Conservation (phyloP, 306 rosid genomes). For the Chamaecrista fasciculata region DNA sequence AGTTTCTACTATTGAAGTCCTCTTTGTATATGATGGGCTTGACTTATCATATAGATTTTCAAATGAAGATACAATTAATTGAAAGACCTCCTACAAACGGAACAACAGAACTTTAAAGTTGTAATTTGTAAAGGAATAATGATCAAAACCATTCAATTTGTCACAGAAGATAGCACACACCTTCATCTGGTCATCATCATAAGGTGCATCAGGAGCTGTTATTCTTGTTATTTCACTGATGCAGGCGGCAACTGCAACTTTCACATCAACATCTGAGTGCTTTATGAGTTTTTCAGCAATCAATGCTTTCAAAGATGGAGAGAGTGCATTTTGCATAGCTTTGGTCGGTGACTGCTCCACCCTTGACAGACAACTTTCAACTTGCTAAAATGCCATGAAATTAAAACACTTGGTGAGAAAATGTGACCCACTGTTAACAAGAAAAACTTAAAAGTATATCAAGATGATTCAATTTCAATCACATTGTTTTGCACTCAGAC, state of each 20-base stretch:
- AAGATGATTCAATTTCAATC: not conserved
- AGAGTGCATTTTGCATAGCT: constrained; percentile 67
- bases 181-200: constrained; percentile 89
- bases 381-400: constrained; percentile 43
- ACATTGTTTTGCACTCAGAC: not conserved
- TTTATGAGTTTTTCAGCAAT: constrained; percentile 52
- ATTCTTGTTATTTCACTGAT: constrained; percentile 89
- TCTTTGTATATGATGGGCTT: constrained; percentile 67
- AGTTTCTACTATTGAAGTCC: constrained; percentile 70
- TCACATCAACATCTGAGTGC: constrained; percentile 69
- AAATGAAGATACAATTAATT: constrained; percentile 81
- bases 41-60: constrained; percentile 68
- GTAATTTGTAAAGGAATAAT: not conserved
- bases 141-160: not conserved
- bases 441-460: not conserved
- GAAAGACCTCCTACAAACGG: constrained; percentile 66
- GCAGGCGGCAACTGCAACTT: constrained; percentile 85
- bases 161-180: constrained; percentile 31
- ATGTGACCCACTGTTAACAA: not conserved
- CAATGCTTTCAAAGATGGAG: constrained; percentile 63
- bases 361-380: constrained; percentile 54
- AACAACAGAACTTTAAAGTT: not conserved
- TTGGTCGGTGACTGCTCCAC: constrained; percentile 76
- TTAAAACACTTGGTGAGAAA: constrained; percentile 3
- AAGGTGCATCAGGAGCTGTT: constrained; percentile 94